These are phyloP conservation scores for Thraustochytrium sp. DNA, from an alignment of 352 stramenopile species.

Conservation along the genomic window DNA sequence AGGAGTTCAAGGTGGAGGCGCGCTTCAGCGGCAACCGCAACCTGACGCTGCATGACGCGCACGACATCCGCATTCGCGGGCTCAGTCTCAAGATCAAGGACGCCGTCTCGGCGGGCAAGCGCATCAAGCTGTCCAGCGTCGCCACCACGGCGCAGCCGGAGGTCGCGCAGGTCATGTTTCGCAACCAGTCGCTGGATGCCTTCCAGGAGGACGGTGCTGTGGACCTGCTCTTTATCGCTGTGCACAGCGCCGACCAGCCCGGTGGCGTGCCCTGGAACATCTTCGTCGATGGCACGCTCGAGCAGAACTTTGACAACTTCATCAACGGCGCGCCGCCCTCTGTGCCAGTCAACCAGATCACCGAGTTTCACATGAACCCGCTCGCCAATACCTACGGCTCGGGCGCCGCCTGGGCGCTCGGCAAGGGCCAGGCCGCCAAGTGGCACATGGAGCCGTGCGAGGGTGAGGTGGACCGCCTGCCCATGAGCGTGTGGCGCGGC, in stretches of 20 bases:
- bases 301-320: constrained; percentile 20
- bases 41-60: background rate
- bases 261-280: background rate
- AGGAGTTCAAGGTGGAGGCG: background rate
- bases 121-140: constrained; percentile 6
- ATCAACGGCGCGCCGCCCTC: background rate
- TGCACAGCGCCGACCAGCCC: background rate
- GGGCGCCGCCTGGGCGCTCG: background rate
- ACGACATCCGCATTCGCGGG: background rate
- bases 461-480: background rate
- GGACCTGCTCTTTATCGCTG: background rate
- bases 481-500: background rate
- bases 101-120: background rate
- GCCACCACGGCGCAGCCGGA: background rate
- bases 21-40: constrained; percentile 19
- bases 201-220: constrained; percentile 7
- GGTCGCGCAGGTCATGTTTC: background rate
- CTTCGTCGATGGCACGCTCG: background rate
- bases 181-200: background rate
- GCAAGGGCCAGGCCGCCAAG: background rate
- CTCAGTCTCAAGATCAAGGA: constrained; percentile 4
- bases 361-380: constrained; percentile 7
- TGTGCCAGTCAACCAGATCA: background rate
- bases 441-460: constrained; percentile 1
- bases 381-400: constrained; percentile 4